Evolutionary conservation across 805 yeast species (phyloP).

Genomic region (Candida suzukii): DNA sequence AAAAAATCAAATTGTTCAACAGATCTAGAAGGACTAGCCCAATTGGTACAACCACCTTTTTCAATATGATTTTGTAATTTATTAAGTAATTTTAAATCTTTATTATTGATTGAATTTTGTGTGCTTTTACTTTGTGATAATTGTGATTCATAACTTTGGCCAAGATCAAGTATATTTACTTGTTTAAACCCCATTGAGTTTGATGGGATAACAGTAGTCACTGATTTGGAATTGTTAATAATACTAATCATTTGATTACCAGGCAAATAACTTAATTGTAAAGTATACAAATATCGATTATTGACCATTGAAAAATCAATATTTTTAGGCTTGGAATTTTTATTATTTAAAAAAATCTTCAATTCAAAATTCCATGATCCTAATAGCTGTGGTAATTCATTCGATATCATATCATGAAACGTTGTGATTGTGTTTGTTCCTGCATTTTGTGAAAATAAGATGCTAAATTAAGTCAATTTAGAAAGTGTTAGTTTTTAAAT

Average conservation of each 20-base stretch:
- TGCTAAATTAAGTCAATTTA: constrained; percentile 18
- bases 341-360: constrained; percentile 60
- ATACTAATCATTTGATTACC: constrained; percentile 38
- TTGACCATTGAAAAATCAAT: constrained; percentile 29
- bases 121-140: constrained; percentile 31
- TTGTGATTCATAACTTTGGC: constrained; percentile 37
- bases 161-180: background rate
- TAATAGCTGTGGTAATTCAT: constrained; percentile 52
- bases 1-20: constrained; percentile 51
- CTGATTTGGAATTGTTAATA: constrained; percentile 35
- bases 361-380: constrained; percentile 68
- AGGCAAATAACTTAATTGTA: constrained; percentile 42
- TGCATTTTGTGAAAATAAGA: constrained; percentile 35
- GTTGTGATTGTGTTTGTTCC: constrained; percentile 56
- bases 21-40: background rate
- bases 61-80: constrained; percentile 19
- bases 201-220: constrained; percentile 22
- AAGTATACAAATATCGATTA: constrained; percentile 40
- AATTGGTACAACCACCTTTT: constrained; percentile 43
- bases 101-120: constrained; percentile 9
- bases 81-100: constrained; percentile 11
- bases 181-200: background rate
- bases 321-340: constrained; percentile 37
- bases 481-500: too few species aligned
- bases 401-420: constrained; percentile 65